phyloP scores from a whole-genome alignment of 768 basidiomycete genomes.

The Tulasnella sp. region DNA sequence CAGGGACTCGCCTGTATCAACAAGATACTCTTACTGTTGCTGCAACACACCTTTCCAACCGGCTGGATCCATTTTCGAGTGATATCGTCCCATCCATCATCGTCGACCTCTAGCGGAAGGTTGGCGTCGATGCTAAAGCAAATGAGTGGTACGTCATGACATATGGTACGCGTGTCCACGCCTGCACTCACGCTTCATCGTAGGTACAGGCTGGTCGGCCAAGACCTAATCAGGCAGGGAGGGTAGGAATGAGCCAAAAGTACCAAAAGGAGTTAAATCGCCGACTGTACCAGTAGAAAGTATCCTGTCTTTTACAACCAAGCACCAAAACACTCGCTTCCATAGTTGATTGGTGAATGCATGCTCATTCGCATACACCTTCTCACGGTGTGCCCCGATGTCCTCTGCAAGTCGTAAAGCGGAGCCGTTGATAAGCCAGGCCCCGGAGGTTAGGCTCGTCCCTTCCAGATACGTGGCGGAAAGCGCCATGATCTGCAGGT shows the following conservation, averaged over 20 bases:
- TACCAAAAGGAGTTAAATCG: neutral
- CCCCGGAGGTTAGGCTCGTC: neutral
- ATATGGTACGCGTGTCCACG: no score
- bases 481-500: neutral
- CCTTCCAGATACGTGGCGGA: neutral
- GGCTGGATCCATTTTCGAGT: slow-evolving; percentile 56
- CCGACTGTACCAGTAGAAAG: neutral
- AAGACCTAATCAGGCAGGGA: slow-evolving; percentile 22
- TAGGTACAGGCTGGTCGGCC: slow-evolving; percentile 63
- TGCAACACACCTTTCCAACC: slow-evolving; percentile 27
- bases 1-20: no score
- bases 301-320: neutral
- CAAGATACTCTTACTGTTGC: no score
- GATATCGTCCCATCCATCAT: slow-evolving; percentile 64
- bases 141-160: neutral
- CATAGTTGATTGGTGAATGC: slow-evolving; percentile 4
- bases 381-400: slow-evolving; percentile 4
- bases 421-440: slow-evolving; percentile 1
- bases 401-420: slow-evolving; percentile 5
- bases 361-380: neutral
- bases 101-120: slow-evolving; percentile 64
- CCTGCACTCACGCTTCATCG: slow-evolving; percentile 56
- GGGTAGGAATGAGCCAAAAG: neutral
- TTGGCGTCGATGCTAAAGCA: slow-evolving; percentile 57
- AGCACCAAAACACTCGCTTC: slow-evolving; percentile 14